Percentiles rank a stretch among this genome's conserved stretches.
Evolutionary conservation across 305 asterid genomes (phyloP).

Genomic region (Fraxinus greggii): DNA sequence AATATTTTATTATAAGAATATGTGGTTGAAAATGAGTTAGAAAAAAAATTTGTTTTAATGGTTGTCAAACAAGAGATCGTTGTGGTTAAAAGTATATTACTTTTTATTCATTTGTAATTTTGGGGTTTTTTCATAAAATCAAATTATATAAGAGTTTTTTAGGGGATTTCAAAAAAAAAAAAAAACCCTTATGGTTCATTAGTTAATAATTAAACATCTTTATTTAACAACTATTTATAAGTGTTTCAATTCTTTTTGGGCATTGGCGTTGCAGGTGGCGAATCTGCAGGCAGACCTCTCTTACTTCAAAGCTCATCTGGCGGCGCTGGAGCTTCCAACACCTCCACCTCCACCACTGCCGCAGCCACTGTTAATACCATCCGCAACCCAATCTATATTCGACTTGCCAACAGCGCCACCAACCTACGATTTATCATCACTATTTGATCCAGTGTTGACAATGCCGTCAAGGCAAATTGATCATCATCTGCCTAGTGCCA

Average conservation of each 20-base stretch:
- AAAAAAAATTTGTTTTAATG: too few relatives aligned
- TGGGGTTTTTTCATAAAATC: not conserved
- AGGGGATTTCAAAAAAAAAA: too few relatives aligned
- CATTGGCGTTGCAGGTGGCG: conserved; percentile 51
- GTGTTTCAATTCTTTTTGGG: not conserved
- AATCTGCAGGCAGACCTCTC: conserved; percentile 73
- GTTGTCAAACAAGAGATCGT: not conserved
- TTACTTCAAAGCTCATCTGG: conserved; percentile 70
- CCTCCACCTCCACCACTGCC: conserved; percentile 40
- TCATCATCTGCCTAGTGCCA: conserved; percentile 36
- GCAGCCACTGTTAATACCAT: conserved; percentile 34
- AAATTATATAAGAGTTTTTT: too few relatives aligned
- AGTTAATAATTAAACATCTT: too few relatives aligned
- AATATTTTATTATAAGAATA: too few relatives aligned
- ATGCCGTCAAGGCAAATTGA: conserved; percentile 45
- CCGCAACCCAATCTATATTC: conserved; percentile 46
- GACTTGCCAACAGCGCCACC: conserved; percentile 59
- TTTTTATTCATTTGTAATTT: not conserved
- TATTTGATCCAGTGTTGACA: conserved; percentile 60
- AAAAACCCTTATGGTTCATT: not conserved
- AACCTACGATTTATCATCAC: conserved; percentile 62
- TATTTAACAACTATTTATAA: too few relatives aligned
- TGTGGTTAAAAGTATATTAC: not conserved
- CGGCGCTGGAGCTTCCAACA: conserved; percentile 65
- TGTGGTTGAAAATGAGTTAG: too few relatives aligned